phyloP scores from a whole-genome alignment of 345 rosid species.

The Gossypium sturtianum region DNA sequence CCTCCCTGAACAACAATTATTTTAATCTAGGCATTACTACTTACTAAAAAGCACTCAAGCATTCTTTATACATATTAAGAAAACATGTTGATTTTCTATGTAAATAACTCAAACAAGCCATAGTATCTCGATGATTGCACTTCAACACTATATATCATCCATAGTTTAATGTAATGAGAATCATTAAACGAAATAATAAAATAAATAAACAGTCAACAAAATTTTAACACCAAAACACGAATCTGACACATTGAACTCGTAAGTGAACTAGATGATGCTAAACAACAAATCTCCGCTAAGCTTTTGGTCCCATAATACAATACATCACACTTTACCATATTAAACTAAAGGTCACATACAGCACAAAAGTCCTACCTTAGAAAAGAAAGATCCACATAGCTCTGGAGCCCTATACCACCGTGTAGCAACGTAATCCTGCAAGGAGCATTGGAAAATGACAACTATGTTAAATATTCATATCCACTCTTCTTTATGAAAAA shows the following conservation, averaged over 20 bases:
- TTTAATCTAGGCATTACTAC: conserved; percentile 81
- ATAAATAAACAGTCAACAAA: not conserved
- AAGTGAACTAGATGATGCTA: conserved; percentile 3
- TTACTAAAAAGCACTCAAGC: conserved; percentile 45
- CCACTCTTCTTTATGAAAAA: not conserved
- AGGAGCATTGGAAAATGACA: conserved; percentile 7
- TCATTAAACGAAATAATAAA: not conserved
- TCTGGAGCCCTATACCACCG: conserved; percentile 99
- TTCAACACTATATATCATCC: not conserved
- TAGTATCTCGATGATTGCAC: not conserved
- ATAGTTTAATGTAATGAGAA: not conserved
- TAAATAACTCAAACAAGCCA: not conserved
- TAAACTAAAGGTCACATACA: not conserved
- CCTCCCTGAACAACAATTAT: conserved; percentile 99
- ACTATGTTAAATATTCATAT: not conserved
- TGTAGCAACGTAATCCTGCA: conserved; percentile 95
- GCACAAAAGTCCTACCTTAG: conserved; percentile 57
- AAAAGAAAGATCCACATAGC: conserved; percentile 90
- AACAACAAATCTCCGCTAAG: conserved; percentile 2
- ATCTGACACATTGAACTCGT: not conserved
- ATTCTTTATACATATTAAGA: conserved; percentile 27
- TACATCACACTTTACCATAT: conserved; percentile 13
- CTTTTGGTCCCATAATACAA: not conserved
- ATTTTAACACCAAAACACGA: not conserved
- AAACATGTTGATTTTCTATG: conserved; percentile 19